These are phyloP conservation scores for Eutrema salsugineum DNA, from an alignment of 441 rosid genomes.

Conservation along the genomic window DNA sequence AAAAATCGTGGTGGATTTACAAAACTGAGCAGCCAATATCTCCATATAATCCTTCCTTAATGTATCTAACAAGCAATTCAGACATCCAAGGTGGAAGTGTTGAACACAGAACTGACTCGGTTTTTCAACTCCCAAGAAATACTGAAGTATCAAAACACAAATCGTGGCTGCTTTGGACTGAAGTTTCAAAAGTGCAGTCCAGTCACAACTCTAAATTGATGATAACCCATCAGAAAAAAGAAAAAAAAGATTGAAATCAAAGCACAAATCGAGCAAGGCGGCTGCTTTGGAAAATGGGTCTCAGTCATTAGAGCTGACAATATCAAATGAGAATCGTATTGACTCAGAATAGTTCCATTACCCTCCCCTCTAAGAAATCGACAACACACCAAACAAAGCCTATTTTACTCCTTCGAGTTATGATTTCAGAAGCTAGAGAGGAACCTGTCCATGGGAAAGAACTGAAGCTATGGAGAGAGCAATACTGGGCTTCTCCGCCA, in stretches of 20 bases:
- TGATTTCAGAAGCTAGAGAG: background rate
- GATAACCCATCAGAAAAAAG: background rate
- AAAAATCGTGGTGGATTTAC: background rate
- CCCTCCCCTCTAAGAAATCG: background rate
- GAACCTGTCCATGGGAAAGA: constrained; percentile 71
- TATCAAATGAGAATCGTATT: background rate
- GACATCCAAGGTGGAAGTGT: background rate
- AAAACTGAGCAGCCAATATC: background rate
- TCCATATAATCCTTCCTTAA: background rate
- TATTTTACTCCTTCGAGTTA: background rate
- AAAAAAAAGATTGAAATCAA: background rate
- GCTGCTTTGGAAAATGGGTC: background rate
- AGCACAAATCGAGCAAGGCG: background rate
- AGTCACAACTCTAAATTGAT: background rate
- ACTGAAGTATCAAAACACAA: background rate
- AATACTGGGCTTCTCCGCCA: constrained; percentile 97
- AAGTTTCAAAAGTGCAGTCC: background rate
- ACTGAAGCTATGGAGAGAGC: constrained; percentile 82
- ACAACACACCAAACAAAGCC: background rate
- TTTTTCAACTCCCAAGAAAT: background rate
- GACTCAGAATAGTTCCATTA: background rate
- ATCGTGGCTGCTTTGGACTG: too few relatives aligned
- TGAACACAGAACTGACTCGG: background rate
- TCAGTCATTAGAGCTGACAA: background rate
- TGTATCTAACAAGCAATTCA: background rate